Base-by-base conservation (phyloP, 2,329 filamentous ascomycete species). In the Aureobasidium zeae region DNA sequence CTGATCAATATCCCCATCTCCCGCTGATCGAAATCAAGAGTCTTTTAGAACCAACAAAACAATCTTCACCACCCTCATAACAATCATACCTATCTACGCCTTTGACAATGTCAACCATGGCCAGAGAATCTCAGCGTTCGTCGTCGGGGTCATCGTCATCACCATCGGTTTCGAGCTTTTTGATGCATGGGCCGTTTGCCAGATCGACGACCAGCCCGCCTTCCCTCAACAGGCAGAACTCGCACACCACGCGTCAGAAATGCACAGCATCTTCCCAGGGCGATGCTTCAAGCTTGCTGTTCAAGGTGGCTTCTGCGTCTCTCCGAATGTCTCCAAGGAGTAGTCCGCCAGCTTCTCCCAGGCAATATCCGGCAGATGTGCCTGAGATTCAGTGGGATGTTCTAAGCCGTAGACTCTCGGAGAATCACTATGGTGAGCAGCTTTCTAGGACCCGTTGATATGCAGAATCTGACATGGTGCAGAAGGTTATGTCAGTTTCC, bases 151-250 rank as follows among this genome's bases (percentile, higher is more conserved):
- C 32, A n/a, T 38, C 33, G 32, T 31, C 36, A n/a, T 42, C 44
- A 13, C 31, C 30, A 25, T 41, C 45, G 16, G 13, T 32, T 17
- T 30, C 45, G 8, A 37, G 13, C 26, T 31, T 43, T 12, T 39
- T 47, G 28, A 54, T 51, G 22, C 51, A 46, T 15, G 49, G 48
- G 10, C 51, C 54, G 10, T 43, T 57, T 45, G 53, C 51, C 10
- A 56, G 54, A 29, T 51, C 50, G 21, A 54, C 48, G 31, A 15
- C 53, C 48, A 52, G 50, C 13, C 54, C 51, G 21, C 56, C 56
- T 17, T 53, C 53, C 24, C 49, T 58, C 30, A 57, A 53, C 48
- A 49, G 55, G 20, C 51, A 54, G 39, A 52, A 56, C 31, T 58
- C 45, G n/a, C 56, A 57, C 48, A 54, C 48, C 32, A 46, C 48